Conservation (phyloP, 371 early-diverging fungal genomes). For the Umbelopsis sp. region DNA sequence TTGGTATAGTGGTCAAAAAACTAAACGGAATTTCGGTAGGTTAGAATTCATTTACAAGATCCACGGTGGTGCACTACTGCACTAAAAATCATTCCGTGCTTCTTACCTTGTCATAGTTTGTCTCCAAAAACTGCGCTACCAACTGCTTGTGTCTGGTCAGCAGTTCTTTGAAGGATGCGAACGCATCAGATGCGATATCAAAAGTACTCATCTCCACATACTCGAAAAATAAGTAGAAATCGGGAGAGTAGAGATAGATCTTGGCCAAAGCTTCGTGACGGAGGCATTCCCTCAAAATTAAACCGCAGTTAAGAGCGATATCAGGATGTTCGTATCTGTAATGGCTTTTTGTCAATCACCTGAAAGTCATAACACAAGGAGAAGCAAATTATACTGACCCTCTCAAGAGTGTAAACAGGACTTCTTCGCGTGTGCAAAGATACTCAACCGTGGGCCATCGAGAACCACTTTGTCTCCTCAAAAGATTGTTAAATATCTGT, state of each 20-base stretch:
- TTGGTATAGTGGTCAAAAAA: slow-evolving; percentile 91
- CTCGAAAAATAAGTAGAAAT: slow-evolving; percentile 91
- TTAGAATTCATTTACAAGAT: not conserved
- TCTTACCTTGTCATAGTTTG: slow-evolving; percentile 84
- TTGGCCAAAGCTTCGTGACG: slow-evolving; percentile 92
- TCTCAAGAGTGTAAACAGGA: slow-evolving; percentile 77
- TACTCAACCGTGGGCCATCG: slow-evolving; percentile 97
- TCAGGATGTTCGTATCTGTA: slow-evolving; percentile 91
- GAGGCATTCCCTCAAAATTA: slow-evolving; percentile 95
- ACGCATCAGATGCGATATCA: slow-evolving; percentile 97
- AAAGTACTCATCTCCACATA: slow-evolving; percentile 97
- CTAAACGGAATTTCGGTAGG: slow-evolving; percentile 29
- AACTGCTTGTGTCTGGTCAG: slow-evolving; percentile 91
- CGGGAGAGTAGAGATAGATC: slow-evolving; percentile 78
- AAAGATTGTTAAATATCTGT: slow-evolving; percentile 94
- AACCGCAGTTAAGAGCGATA: slow-evolving; percentile 95
- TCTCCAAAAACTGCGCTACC: slow-evolving; percentile 87
- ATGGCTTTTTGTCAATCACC: not conserved
- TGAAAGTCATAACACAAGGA: not conserved
- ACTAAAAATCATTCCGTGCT: not conserved
- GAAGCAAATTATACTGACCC: slow-evolving; percentile 62
- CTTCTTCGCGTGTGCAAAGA: slow-evolving; percentile 79
- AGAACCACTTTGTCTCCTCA: slow-evolving; percentile 93
- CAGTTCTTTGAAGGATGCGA: slow-evolving; percentile 97
- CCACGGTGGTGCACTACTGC: not conserved